Evolutionary conservation across 1,284 basidiomycete genomes (phyloP).

Genomic region (Ceratobasidium sp.): DNA sequence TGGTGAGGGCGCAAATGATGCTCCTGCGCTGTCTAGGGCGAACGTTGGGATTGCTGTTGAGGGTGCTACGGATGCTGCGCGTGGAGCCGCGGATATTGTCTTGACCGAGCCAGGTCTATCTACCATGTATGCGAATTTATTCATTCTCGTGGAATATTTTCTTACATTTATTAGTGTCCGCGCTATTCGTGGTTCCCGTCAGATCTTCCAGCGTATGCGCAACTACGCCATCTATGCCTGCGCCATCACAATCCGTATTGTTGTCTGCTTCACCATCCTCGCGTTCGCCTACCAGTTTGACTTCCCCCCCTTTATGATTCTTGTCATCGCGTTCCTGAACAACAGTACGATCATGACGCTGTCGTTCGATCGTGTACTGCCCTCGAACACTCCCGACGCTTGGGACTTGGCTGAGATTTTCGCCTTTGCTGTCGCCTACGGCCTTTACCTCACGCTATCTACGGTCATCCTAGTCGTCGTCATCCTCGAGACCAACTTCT

Average conservation of each 20-base stretch:
- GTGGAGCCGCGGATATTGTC: conserved; percentile 95
- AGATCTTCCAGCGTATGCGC: conserved; percentile 98
- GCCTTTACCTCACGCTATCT: conserved; percentile 89
- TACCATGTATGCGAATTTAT: conserved; percentile 65
- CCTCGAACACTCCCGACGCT: conserved; percentile 89
- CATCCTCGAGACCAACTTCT: conserved; percentile 89
- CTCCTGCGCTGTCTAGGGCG: conserved; percentile 90
- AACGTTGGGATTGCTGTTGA: conserved; percentile 98
- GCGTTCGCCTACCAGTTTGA: conserved; percentile 96
- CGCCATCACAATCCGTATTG: conserved; percentile 97
- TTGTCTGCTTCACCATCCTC: conserved; percentile 95
- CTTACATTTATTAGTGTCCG: conserved; percentile 65
- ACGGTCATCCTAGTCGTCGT: conserved; percentile 86
- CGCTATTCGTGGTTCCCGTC: conserved; percentile 92
- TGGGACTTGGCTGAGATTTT: conserved; percentile 98
- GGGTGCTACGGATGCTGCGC: conserved; percentile 94
- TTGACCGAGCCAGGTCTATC: conserved; percentile 94
- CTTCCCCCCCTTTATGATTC: conserved; percentile 99
- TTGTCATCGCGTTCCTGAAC: conserved; percentile 96
- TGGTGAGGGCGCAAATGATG: conserved; percentile 97
- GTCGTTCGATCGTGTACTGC: conserved; percentile 95
- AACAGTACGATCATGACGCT: conserved; percentile 99
- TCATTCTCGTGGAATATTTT: not conserved
- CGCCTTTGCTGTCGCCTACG: conserved; percentile 93
- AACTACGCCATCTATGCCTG: conserved; percentile 95